Evolutionary conservation across 2,329 filamentous ascomycete species (phyloP).

Genomic region (Talaromyces amestolkiae): DNA sequence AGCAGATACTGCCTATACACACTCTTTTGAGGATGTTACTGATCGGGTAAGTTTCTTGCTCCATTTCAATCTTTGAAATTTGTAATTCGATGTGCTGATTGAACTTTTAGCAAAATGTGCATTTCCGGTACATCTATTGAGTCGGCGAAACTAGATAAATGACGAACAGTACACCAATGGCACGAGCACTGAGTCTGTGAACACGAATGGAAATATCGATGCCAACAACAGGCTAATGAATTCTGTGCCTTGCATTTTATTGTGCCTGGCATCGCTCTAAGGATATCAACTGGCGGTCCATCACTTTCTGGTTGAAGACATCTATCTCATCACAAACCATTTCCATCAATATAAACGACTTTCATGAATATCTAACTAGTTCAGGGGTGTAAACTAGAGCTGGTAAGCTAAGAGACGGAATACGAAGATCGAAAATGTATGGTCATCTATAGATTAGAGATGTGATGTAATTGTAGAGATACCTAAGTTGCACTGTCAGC

Average conservation of each 20-base stretch:
- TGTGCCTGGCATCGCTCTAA: neutral
- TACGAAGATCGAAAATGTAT: too few species aligned
- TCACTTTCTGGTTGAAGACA: too few species aligned
- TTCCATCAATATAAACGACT: neutral
- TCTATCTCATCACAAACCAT: too few species aligned
- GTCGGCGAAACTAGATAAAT: neutral
- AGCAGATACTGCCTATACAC: neutral
- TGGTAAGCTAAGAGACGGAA: neutral
- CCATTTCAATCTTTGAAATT: neutral
- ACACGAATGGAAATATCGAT: neutral
- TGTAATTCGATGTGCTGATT: neutral
- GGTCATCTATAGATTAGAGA: too few species aligned
- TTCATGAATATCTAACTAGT: neutral
- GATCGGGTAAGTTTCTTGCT: neutral
- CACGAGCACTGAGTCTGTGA: neutral
- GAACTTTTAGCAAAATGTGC: neutral
- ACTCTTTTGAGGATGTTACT: conserved; percentile 8
- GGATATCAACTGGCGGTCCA: too few species aligned
- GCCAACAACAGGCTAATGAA: neutral
- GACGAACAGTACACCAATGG: neutral
- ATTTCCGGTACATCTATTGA: neutral
- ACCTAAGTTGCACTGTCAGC: too few species aligned
- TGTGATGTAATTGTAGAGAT: too few species aligned
- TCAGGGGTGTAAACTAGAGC: neutral
- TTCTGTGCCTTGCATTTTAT: neutral